These are phyloP conservation scores for Chrysoporthe austroafricana DNA, from an alignment of 2,329 filamentous ascomycete genomes.

Conservation along the genomic window DNA sequence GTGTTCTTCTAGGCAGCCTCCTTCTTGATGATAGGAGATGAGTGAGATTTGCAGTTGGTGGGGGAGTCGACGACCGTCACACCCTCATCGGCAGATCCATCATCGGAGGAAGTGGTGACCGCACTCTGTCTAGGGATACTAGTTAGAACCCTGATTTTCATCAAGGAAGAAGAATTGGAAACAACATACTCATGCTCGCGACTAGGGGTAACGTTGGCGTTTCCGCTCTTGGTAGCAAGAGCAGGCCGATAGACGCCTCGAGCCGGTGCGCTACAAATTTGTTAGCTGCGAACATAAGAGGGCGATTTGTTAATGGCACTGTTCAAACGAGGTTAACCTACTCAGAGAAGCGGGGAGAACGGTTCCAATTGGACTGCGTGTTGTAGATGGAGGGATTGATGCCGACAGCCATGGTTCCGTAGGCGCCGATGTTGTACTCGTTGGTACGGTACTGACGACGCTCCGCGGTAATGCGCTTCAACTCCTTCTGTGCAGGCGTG, in stretches of 20 bases:
- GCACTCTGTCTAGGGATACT: slow-evolving; percentile 42
- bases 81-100: slow-evolving; percentile 54
- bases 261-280: slow-evolving; percentile 27
- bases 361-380: slow-evolving; percentile 42
- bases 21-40: slow-evolving; percentile 54
- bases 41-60: slow-evolving; percentile 49
- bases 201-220: slow-evolving; percentile 23
- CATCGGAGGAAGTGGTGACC: slow-evolving; percentile 49
- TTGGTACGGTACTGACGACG: slow-evolving; percentile 94
- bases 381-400: slow-evolving; percentile 55
- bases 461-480: slow-evolving; percentile 95
- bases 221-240: slow-evolving; percentile 30
- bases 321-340: slow-evolving; percentile 25
- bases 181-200: slow-evolving; percentile 30
- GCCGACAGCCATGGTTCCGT: slow-evolving; percentile 65
- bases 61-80: slow-evolving; percentile 58
- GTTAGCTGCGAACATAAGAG: slow-evolving; percentile 23
- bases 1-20: slow-evolving; percentile 41
- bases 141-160: slow-evolving; percentile 30
- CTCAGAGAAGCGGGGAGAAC: slow-evolving; percentile 35
- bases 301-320: neutral
- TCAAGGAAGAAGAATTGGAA: slow-evolving; percentile 34
- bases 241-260: slow-evolving; percentile 23
- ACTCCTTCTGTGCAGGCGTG: slow-evolving; percentile 92
- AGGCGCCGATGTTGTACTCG: slow-evolving; percentile 83